Conservation (phyloP, 805 yeast species). For the Jamesozyma spencerorum region DNA sequence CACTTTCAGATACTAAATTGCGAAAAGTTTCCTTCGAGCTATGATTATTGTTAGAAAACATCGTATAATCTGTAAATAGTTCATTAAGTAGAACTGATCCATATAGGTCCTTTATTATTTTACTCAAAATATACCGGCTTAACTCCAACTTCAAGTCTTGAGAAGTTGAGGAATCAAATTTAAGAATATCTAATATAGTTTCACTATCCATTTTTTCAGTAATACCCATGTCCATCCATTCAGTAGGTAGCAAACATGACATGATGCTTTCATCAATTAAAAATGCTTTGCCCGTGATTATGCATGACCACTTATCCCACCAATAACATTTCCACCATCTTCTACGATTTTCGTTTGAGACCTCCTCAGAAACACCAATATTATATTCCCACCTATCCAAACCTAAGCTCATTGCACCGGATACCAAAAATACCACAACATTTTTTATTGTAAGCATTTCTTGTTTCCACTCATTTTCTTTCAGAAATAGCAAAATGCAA, state of each 20-base stretch:
- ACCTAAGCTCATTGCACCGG: neutral
- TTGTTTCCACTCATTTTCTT: neutral
- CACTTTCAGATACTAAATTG: neutral
- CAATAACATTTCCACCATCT: conserved; percentile 16
- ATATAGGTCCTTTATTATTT: conserved; percentile 3
- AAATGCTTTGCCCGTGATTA: conserved; percentile 9
- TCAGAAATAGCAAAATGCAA: conserved; percentile 1
- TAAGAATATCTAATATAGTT: conserved; percentile 3
- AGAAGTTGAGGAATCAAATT: neutral
- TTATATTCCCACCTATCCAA: conserved; percentile 16
- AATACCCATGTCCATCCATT: conserved; percentile 9
- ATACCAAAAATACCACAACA: neutral
- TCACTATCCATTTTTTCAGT: conserved; percentile 10
- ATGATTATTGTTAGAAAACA: conserved; percentile 2
- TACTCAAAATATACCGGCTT: conserved; percentile 7
- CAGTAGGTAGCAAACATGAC: conserved; percentile 11
- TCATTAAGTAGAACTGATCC: conserved; percentile 4
- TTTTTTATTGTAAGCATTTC: neutral
- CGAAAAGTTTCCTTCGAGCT: neutral
- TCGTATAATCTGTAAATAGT: conserved; percentile 7
- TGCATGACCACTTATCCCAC: conserved; percentile 15
- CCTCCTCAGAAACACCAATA: conserved; percentile 4
- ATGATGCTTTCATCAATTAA: conserved; percentile 4
- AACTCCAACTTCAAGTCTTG: conserved; percentile 1
- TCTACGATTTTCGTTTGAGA: conserved; percentile 9